Evolutionary conservation across 148 eudicot genomes (phyloP).

Genomic region (Chenopodium formosanum): DNA sequence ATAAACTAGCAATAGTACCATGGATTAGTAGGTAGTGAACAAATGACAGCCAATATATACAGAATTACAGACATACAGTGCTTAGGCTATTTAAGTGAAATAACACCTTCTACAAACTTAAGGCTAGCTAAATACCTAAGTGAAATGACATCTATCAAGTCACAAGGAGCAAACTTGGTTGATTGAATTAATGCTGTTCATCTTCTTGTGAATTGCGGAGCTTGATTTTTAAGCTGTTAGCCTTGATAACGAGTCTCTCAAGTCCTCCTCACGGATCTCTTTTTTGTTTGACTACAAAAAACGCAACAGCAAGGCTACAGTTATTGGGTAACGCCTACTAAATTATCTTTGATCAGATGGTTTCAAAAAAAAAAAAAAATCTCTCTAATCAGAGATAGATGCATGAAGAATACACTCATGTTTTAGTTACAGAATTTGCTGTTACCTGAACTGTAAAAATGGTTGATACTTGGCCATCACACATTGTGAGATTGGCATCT

Average conservation of each 20-base stretch:
- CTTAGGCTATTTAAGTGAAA: not conserved
- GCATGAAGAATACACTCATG: not conserved
- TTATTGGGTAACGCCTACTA: not conserved
- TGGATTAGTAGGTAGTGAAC: not conserved
- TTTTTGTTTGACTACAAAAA: conserved; percentile 38
- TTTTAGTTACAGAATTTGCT: not conserved
- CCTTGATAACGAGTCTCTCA: conserved; percentile 36
- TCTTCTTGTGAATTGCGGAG: no score
- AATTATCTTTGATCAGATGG: not conserved
- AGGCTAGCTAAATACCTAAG: not conserved
- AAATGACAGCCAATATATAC: not conserved
- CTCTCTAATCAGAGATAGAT: not conserved
- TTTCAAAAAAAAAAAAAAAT: no score
- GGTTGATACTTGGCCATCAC: conserved; percentile 41
- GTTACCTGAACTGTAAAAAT: conserved; percentile 49
- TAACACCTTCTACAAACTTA: no score
- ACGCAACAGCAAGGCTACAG: not conserved
- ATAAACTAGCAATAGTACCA: not conserved
- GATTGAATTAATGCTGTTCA: not conserved
- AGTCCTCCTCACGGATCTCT: conserved; percentile 30
- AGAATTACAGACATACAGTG: not conserved
- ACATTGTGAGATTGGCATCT: conserved; percentile 56
- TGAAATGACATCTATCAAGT: not conserved
- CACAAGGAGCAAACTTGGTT: not conserved
- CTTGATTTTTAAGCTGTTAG: not conserved